phyloP scores from a whole-genome alignment of 163 green algal genomes.

The Scenedesmus sp. region DNA sequence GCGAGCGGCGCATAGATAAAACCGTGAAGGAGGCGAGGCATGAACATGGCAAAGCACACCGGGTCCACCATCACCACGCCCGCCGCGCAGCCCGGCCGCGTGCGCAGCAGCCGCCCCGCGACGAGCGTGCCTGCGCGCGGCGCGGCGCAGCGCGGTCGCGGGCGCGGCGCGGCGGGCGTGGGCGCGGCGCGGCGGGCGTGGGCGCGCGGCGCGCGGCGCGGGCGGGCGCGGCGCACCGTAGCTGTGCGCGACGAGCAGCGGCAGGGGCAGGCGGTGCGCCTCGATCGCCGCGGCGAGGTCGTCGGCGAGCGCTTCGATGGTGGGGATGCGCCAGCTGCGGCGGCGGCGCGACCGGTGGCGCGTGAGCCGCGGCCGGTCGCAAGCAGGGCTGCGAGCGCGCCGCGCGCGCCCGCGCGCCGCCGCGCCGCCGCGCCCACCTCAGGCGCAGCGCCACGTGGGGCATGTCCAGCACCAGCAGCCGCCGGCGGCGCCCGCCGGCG shows the following conservation, averaged over 20 bases:
- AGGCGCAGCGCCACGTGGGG: no score
- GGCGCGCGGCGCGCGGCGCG: no score
- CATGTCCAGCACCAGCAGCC: conserved; percentile 37
- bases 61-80: conserved; percentile 31
- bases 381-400: no score
- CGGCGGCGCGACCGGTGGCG: not conserved
- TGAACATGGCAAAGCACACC: conserved; percentile 44
- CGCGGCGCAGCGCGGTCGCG: no score
- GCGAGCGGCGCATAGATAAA: conserved; percentile 37
- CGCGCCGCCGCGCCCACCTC: no score
- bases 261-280: not conserved
- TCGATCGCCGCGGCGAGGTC: conserved; percentile 1
- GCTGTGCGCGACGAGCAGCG: conserved; percentile 21
- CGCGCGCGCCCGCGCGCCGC: no score
- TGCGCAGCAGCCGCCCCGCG: conserved; percentile 7
- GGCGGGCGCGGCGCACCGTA: no score
- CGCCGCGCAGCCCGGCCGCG: not conserved
- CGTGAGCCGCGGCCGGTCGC: not conserved
- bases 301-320: not conserved
- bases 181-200: no score
- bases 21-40: conserved; percentile 34
- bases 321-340: not conserved
- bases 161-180: no score
- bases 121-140: conserved; percentile 45
- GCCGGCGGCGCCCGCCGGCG: not conserved